Conservation (phyloP, 805 yeast genomes). For the Lipomyces sp. region DNA sequence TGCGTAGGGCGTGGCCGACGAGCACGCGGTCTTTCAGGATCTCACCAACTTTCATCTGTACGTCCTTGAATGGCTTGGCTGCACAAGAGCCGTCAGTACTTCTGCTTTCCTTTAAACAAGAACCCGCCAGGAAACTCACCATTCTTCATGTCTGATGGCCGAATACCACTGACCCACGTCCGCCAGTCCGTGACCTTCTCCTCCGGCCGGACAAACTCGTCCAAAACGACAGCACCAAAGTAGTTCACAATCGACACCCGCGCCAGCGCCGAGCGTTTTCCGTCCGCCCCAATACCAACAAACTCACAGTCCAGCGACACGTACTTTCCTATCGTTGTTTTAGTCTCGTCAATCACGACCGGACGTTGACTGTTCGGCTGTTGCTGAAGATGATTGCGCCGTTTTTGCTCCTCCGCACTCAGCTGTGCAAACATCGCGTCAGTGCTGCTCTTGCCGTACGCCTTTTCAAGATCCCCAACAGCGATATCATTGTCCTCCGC, state of each 20-base stretch:
- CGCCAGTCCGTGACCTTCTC: slow-evolving; percentile 85
- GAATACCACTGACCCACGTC: slow-evolving; percentile 86
- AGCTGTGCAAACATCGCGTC: slow-evolving; percentile 19
- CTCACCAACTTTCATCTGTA: slow-evolving; percentile 55
- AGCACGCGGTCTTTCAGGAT: slow-evolving; percentile 55
- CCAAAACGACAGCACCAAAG: slow-evolving; percentile 69
- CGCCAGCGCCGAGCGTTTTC: slow-evolving; percentile 65
- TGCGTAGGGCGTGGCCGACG: slow-evolving; percentile 82
- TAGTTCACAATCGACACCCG: slow-evolving; percentile 84
- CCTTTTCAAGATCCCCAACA: slow-evolving; percentile 29
- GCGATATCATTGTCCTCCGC: slow-evolving; percentile 36
- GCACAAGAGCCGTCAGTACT: not conserved
- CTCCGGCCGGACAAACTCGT: slow-evolving; percentile 69
- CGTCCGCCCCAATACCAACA: slow-evolving; percentile 83
- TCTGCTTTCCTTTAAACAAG: not conserved
- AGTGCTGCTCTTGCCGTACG: slow-evolving; percentile 24
- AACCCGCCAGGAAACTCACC: slow-evolving; percentile 6
- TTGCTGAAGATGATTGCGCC: not conserved
- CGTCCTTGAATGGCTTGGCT: slow-evolving; percentile 66
- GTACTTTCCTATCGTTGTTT: slow-evolving; percentile 58
- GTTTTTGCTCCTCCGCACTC: slow-evolving; percentile 2
- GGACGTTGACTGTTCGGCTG: slow-evolving; percentile 20
- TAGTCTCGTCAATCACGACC: slow-evolving; percentile 20
- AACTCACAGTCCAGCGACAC: slow-evolving; percentile 90
- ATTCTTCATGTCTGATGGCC: slow-evolving; percentile 61